Conservation (phyloP, 2,329 filamentous ascomycete genomes). For the Claviceps arundinis region DNA sequence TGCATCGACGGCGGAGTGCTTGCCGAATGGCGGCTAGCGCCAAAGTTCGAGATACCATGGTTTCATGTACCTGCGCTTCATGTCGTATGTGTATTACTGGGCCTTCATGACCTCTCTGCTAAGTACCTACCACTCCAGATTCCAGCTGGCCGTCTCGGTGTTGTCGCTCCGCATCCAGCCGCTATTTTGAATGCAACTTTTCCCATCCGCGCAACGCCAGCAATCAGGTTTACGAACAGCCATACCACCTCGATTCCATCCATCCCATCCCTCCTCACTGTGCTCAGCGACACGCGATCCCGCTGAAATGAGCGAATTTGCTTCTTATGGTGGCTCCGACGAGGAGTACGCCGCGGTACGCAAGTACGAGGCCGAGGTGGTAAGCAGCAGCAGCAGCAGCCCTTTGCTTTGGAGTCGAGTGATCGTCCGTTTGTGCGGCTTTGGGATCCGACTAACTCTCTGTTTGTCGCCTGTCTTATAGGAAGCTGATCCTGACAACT, state of each 20-base stretch:
- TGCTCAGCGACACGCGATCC: constrained; percentile 2
- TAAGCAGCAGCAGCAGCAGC: constrained; percentile 25
- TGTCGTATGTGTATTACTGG: neutral
- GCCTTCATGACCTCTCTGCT: neutral
- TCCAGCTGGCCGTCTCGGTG: neutral
- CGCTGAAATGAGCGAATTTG: constrained; percentile 55
- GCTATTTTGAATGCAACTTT: constrained; percentile 1
- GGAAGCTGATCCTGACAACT: constrained; percentile 70
- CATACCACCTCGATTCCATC: neutral
- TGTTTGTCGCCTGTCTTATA: constrained; percentile 15
- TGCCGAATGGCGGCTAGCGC: neutral
- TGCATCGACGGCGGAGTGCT: neutral
- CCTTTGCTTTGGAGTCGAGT: neutral
- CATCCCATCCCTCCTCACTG: neutral
- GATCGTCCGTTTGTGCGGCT: neutral
- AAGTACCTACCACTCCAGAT: neutral
- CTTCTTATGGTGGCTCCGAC: constrained; percentile 56
- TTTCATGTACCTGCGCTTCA: neutral
- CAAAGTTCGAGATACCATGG: neutral
- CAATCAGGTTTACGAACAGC: neutral
- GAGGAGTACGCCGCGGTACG: constrained; percentile 74
- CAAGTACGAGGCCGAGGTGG: constrained; percentile 65
- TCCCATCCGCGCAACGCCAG: constrained; percentile 1
- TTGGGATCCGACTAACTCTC: neutral
- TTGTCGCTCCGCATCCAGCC: constrained; percentile 1